Evolutionary conservation across 371 early-diverging fungal genomes (phyloP).

Genomic region (Mucor saturninus): DNA sequence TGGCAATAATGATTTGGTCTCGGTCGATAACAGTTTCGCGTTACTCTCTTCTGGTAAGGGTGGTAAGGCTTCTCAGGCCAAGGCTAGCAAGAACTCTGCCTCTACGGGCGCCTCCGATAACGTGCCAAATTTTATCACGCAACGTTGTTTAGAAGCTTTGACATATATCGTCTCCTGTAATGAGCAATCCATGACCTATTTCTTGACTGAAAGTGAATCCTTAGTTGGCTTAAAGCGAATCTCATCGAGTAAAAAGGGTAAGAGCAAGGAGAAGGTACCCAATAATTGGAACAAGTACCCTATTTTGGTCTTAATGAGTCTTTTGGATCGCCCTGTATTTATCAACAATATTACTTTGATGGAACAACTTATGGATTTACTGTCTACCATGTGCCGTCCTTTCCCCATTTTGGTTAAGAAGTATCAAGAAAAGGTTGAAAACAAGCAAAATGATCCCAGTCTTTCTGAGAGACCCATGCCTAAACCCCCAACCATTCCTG

Average conservation of each 20-base stretch:
- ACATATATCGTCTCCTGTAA: slow-evolving; percentile 74
- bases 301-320: slow-evolving; percentile 79
- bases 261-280: slow-evolving; percentile 65
- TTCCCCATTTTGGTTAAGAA: slow-evolving; percentile 64
- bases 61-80: slow-evolving; percentile 21
- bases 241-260: slow-evolving; percentile 63
- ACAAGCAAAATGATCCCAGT: slow-evolving; percentile 40
- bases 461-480: slow-evolving; percentile 39
- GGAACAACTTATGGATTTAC: slow-evolving; percentile 89
- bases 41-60: slow-evolving; percentile 70
- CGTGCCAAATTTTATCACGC: slow-evolving; percentile 84
- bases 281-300: slow-evolving; percentile 75
- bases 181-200: slow-evolving; percentile 69
- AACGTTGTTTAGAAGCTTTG: slow-evolving; percentile 86
- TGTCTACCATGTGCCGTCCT: slow-evolving; percentile 77
- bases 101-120: slow-evolving; percentile 40
- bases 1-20: slow-evolving; percentile 77
- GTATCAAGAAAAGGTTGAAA: slow-evolving; percentile 48
- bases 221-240: slow-evolving; percentile 53
- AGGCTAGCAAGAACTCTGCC: slow-evolving; percentile 8
- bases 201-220: slow-evolving; percentile 76
- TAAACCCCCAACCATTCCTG: slow-evolving; percentile 76
- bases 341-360: slow-evolving; percentile 76
- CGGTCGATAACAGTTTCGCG: slow-evolving; percentile 80
- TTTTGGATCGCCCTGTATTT: slow-evolving; percentile 85